These are phyloP conservation scores for Phytophthora hybrid DNA, from an alignment of 352 stramenopile species.

Conservation along the genomic window DNA sequence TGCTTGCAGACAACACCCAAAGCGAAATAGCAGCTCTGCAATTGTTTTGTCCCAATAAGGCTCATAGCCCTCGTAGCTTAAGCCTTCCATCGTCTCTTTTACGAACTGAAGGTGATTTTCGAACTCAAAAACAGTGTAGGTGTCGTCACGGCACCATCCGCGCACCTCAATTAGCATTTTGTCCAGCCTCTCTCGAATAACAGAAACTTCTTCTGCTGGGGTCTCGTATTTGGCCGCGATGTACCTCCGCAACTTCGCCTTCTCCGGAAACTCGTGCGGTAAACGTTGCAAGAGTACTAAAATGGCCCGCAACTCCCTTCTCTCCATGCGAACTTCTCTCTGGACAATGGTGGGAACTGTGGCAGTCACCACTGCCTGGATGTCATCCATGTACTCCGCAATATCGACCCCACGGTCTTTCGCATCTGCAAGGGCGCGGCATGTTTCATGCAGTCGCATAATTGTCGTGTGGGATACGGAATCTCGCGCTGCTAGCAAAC, in stretches of 20 bases:
- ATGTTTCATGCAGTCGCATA: not conserved
- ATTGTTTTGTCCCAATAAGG: not conserved
- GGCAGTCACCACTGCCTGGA: not conserved
- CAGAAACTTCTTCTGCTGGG: not conserved
- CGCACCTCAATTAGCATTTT: not conserved
- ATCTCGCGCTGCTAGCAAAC: not conserved
- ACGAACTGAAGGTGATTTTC: not conserved
- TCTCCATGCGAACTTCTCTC: not conserved
- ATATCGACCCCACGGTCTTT: not conserved
- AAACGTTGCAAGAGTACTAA: not conserved
- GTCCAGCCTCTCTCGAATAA: not conserved
- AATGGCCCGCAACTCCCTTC: not conserved
- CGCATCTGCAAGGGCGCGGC: not conserved
- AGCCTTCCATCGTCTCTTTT: not conserved
- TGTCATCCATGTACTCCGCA: not conserved
- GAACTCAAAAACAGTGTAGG: not conserved
- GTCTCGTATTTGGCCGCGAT: not conserved
- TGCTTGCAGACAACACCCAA: not conserved
- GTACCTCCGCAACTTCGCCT: not conserved
- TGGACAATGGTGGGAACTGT: not conserved
- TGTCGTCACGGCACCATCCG: not conserved
- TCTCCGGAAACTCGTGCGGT: not conserved
- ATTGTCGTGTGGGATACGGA: not conserved
- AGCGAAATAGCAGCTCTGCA: not conserved
- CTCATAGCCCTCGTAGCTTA: not conserved